A percentile compares a stretch with the other conserved stretches of the same genome.
phyloP scores from a whole-genome alignment of 805 yeast genomes.

The Sungouiozyma ichnusensis region DNA sequence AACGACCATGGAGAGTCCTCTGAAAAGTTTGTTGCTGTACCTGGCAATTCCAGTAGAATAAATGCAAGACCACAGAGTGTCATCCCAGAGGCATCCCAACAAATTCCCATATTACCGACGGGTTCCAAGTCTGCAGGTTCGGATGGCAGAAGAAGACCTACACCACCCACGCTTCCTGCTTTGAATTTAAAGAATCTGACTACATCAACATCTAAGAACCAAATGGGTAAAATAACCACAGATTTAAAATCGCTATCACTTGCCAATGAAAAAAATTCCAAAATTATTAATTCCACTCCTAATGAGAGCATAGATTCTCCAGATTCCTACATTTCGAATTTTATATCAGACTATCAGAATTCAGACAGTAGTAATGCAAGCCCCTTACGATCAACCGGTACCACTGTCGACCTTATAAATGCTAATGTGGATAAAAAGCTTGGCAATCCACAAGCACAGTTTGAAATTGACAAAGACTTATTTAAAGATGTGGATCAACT shows the following conservation, averaged over 20 bases:
- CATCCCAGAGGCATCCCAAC: constrained; percentile 4
- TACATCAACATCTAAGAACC: not conserved
- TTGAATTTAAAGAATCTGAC: not conserved
- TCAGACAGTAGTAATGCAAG: constrained; percentile 8
- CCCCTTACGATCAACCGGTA: constrained; percentile 5
- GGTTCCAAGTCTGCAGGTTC: constrained; percentile 25
- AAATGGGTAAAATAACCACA: too few species aligned
- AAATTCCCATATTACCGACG: constrained; percentile 12
- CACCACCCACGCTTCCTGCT: constrained; percentile 23
- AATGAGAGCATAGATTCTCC: constrained; percentile 6
- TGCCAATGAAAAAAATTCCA: constrained; percentile 1
- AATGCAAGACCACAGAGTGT: not conserved
- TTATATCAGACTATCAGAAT: constrained; percentile 16
- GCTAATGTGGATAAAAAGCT: not conserved
- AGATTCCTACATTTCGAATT: constrained; percentile 19
- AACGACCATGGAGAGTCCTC: not conserved
- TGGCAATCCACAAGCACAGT: not conserved
- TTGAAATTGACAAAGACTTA: not conserved
- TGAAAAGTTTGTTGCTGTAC: not conserved
- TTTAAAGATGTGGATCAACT: constrained; percentile 41
- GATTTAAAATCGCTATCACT: constrained; percentile 6
- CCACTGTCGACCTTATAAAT: not conserved
- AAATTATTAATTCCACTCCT: not conserved
- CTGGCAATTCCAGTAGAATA: not conserved
- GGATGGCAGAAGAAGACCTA: constrained; percentile 21